A percentile compares a stretch with the other conserved stretches of the same genome.
Conservation (phyloP, 1,284 basidiomycete genomes). For the Cerioporus squamosus region DNA sequence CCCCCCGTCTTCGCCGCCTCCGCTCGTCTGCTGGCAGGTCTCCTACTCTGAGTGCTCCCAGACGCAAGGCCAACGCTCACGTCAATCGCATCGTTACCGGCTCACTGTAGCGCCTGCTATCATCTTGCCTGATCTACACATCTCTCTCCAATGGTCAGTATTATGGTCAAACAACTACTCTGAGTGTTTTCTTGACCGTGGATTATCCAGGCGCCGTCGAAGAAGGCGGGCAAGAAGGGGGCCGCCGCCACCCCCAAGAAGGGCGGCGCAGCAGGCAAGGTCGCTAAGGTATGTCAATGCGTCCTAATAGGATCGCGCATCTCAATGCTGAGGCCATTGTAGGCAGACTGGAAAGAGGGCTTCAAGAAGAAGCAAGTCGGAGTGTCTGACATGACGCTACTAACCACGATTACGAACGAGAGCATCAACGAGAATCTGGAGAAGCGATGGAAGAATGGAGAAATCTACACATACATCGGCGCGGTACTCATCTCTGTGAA, state of each 20-base stretch:
- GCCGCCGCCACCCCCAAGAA: constrained; percentile 62
- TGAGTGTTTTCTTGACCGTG: constrained; percentile 22
- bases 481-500: constrained; percentile 98
- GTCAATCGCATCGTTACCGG: constrained; percentile 14
- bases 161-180: constrained; percentile 11
- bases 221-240: constrained; percentile 91
- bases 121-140: constrained; percentile 7
- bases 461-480: constrained; percentile 99
- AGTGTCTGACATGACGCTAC: constrained; percentile 97
- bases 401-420: constrained; percentile 98
- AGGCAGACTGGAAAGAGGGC: constrained; percentile 98
- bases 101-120: constrained; percentile 12
- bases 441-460: constrained; percentile 92
- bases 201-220: constrained; percentile 74
- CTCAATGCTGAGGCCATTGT: neutral
- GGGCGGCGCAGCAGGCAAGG: constrained; percentile 57
- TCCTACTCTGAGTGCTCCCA: neutral
- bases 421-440: constrained; percentile 98
- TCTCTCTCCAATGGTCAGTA: constrained; percentile 27
- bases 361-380: constrained; percentile 99
- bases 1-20: neutral
- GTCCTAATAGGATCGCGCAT: neutral
- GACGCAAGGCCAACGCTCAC: constrained; percentile 4
- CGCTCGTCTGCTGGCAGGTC: neutral
- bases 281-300: constrained; percentile 69